Conservation (phyloP, 2,329 filamentous ascomycete species). For the Fusarium graminum region DNA sequence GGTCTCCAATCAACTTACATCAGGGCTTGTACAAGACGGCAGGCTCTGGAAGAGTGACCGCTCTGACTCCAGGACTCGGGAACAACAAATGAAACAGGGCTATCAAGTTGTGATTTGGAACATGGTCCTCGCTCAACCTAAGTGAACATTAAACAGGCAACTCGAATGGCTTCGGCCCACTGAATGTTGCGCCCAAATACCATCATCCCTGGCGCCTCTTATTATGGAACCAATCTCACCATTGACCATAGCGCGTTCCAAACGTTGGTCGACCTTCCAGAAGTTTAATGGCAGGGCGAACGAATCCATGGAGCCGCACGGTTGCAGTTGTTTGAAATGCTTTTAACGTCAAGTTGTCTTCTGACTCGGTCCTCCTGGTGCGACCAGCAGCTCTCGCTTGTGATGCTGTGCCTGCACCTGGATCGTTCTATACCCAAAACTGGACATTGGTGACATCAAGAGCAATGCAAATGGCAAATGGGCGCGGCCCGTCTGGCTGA, state of each 20-base stretch:
- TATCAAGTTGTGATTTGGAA: not conserved
- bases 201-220: slow-evolving; percentile 39
- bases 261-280: slow-evolving; percentile 48
- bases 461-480: slow-evolving; percentile 32
- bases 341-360: slow-evolving; percentile 22
- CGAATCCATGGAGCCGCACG: slow-evolving; percentile 46
- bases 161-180: slow-evolving; percentile 33
- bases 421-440: slow-evolving; percentile 34
- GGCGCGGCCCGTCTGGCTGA: slow-evolving; percentile 36
- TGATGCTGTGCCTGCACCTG: slow-evolving; percentile 20
- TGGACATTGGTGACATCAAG: slow-evolving; percentile 37
- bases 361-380: slow-evolving; percentile 32
- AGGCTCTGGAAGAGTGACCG: not conserved
- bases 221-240: slow-evolving; percentile 49
- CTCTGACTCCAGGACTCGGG: not conserved
- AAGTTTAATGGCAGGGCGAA: slow-evolving; percentile 49
- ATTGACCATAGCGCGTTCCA: slow-evolving; percentile 47
- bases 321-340: slow-evolving; percentile 39
- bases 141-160: slow-evolving; percentile 31
- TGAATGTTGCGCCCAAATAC: slow-evolving; percentile 46
- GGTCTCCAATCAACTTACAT: slow-evolving; percentile 43
- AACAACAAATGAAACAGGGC: not conserved
- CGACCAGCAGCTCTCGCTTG: slow-evolving; percentile 26
- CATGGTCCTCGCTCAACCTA: slow-evolving; percentile 35
- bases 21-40: not conserved